A percentile compares a stretch with the other conserved stretches of the same genome.
phyloP scores from a whole-genome alignment of 2,329 filamentous ascomycete species.

The Ceratocystiopsis minuta region DNA sequence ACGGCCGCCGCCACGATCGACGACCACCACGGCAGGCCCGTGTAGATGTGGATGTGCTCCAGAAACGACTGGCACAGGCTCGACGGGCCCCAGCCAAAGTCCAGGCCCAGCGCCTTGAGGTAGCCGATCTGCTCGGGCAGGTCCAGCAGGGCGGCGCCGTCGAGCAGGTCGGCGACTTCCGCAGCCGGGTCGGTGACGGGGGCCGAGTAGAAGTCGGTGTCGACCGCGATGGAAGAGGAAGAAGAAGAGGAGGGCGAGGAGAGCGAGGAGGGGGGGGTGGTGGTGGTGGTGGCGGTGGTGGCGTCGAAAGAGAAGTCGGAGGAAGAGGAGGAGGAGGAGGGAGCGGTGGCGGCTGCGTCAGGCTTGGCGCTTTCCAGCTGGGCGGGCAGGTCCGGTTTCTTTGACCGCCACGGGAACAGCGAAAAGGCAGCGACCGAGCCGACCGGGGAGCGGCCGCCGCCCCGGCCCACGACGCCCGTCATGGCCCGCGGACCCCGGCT shows the following conservation, averaged over 20 bases:
- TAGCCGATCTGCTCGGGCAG: conserved; percentile 68
- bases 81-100: conserved; percentile 73
- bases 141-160: conserved; percentile 27
- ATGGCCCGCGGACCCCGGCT: too few species aligned
- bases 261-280: conserved; percentile 4
- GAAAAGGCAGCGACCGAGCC: conserved; percentile 8
- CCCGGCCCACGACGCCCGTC: too few species aligned
- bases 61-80: conserved; percentile 54
- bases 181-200: conserved; percentile 5
- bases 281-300: not conserved
- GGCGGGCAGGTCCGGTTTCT: not conserved
- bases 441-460: not conserved
- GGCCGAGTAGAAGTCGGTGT: too few species aligned
- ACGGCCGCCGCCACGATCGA: conserved; percentile 51
- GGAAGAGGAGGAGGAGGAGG: conserved; percentile 11
- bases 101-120: conserved; percentile 62
- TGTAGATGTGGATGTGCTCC: conserved; percentile 66
- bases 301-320: not conserved
- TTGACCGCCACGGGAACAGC: conserved; percentile 4
- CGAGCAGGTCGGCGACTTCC: conserved; percentile 13
- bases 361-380: not conserved
- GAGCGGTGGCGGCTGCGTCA: conserved; percentile 1
- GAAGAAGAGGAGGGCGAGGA: conserved; percentile 6
- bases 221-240: conserved; percentile 5
- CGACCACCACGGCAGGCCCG: conserved; percentile 65